phyloP scores from a whole-genome alignment of 768 basidiomycete species.

The Leccinum uliginosum region DNA sequence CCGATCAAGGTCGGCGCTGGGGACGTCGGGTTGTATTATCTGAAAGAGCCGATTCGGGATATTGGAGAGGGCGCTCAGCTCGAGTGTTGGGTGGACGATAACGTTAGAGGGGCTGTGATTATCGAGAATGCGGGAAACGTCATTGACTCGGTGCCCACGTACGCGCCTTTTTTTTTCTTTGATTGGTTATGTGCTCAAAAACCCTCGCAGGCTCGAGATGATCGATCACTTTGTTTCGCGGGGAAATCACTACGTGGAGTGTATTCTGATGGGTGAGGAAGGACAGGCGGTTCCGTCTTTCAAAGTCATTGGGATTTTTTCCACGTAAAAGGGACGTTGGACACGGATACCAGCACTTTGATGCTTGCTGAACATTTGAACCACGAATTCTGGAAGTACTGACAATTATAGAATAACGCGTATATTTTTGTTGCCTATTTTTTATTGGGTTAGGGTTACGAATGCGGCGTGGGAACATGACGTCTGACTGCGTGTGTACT shows the following conservation, averaged over 20 bases:
- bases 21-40: slow-evolving; percentile 88
- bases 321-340: slow-evolving; percentile 44
- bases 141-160: slow-evolving; percentile 62
- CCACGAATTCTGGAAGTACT: neutral
- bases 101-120: slow-evolving; percentile 69
- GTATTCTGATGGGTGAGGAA: slow-evolving; percentile 83
- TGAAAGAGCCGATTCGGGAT: slow-evolving; percentile 61
- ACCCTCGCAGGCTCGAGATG: slow-evolving; percentile 56
- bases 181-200: neutral
- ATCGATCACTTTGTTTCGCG: slow-evolving; percentile 85
- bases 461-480: slow-evolving; percentile 25
- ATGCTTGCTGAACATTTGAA: neutral
- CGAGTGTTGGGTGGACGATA: slow-evolving; percentile 98
- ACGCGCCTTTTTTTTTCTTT: slow-evolving; percentile 31
- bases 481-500: neutral
- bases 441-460: slow-evolving; percentile 1
- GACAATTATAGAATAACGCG: neutral
- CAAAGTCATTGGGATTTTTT: slow-evolving; percentile 88
- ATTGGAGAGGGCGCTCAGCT: slow-evolving; percentile 66
- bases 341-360: neutral
- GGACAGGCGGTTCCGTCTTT: slow-evolving; percentile 75
- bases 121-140: slow-evolving; percentile 75
- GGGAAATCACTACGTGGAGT: slow-evolving; percentile 94
- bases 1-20: slow-evolving; percentile 84
- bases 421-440: neutral